Base-by-base conservation (phyloP, 371 early-diverging fungal genomes). In the Mortierella sp. region DNA sequence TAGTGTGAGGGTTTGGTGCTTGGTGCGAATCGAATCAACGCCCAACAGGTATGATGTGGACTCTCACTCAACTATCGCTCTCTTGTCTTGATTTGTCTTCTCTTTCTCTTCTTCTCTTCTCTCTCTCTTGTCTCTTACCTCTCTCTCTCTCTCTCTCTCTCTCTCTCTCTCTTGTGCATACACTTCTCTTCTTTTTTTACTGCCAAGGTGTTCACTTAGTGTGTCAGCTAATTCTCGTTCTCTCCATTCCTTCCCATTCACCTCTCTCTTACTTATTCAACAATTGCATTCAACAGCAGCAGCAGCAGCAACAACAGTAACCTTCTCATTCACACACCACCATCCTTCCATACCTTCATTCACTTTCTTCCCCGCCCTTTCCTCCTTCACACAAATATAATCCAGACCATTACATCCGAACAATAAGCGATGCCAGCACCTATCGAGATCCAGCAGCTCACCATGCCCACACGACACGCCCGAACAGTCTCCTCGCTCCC, bases 401-500 rank as follows among this genome's bases (percentile, higher is more conserved):
- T 19, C 21, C 60, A 26, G 14, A 14, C 28, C 31, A 19, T 34
- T 34, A 31, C 2, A 1, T 19, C 31, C 19, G 2, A 31, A 19
- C 34, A 63, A 63, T 11, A 63, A 63, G 52, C n/a, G 54, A 84
- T 84, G 84, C 84, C 84, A 50, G 84, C 82, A n/a, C 79, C 82
- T 7, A 73, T 84, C 73, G 84, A 84, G 52, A 78, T 81, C 72
- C 79, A 76, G 24, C 68, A 68, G 16, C 79, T 48, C 19, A 13
- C 73, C 28, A 68, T 74, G 58, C 55, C 76, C 24, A 14, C 72
- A 65, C 57, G 75, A 21, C 74, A 73, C 21, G 58, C 9, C 45
- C 74, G 52, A 9, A 13, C 45, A 42, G 24, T 28, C 24, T 58
- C 74, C 11, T 34, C 47, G 24, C 73, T 60, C 28, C 14, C 63